phyloP scores from a whole-genome alignment of 202 grass and related monocot genomes.

The Elaeis oleifera region DNA sequence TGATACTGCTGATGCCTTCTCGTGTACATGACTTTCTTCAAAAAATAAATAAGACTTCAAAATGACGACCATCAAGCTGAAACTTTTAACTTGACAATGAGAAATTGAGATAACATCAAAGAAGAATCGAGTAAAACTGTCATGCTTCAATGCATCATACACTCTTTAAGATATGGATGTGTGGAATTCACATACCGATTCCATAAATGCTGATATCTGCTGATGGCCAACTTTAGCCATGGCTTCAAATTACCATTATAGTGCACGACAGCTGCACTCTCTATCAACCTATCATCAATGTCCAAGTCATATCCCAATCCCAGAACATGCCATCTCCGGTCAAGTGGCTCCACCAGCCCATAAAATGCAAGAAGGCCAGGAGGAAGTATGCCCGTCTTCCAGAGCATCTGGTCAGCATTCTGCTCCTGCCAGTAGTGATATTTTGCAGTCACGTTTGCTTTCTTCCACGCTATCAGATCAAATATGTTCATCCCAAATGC shows the following conservation, averaged over 20 bases:
- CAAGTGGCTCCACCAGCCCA: slow-evolving; percentile 84
- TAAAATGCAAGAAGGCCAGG: slow-evolving; percentile 82
- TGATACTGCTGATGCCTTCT: slow-evolving; percentile 1
- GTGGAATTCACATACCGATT: slow-evolving; percentile 68
- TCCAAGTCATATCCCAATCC: slow-evolving; percentile 88
- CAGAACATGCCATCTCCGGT: slow-evolving; percentile 94
- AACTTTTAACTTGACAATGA: slow-evolving; percentile 29
- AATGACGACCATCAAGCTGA: slow-evolving; percentile 45
- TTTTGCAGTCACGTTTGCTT: slow-evolving; percentile 57
- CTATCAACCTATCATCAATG: slow-evolving; percentile 92
- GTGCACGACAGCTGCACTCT: slow-evolving; percentile 90
- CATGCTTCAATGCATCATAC: slow-evolving; percentile 27
- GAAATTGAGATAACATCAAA: slow-evolving; percentile 31
- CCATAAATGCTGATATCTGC: slow-evolving; percentile 81
- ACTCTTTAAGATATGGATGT: slow-evolving; percentile 54
- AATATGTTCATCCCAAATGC: slow-evolving; percentile 99
- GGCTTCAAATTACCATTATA: slow-evolving; percentile 98
- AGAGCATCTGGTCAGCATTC: slow-evolving; percentile 75
- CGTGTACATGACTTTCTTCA: neutral
- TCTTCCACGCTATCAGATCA: slow-evolving; percentile 95
- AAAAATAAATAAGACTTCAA: slow-evolving; percentile 18
- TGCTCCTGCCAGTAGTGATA: slow-evolving; percentile 95
- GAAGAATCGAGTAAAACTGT: slow-evolving; percentile 23
- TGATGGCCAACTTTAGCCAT: slow-evolving; percentile 89
- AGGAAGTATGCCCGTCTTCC: slow-evolving; percentile 83